Percentiles rank a stretch among this genome's conserved stretches.
phyloP scores from a whole-genome alignment of 2,329 filamentous ascomycete species.

The Botrytis aclada region DNA sequence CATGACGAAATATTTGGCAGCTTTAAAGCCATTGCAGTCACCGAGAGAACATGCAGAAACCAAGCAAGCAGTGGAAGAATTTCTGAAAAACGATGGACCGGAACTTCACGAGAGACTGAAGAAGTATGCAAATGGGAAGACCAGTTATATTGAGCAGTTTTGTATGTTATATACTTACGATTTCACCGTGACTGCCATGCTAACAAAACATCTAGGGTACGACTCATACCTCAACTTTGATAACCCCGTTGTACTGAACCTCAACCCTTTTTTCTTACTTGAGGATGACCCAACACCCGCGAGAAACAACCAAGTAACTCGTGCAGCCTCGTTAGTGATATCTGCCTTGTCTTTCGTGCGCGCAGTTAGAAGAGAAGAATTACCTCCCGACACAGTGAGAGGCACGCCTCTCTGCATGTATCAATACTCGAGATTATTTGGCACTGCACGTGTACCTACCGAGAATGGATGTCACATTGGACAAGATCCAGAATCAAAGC shows the following conservation, averaged over 20 bases:
- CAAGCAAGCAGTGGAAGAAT: conserved; percentile 74
- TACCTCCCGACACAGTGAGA: conserved; percentile 82
- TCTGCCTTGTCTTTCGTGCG: conserved; percentile 90
- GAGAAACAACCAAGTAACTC: conserved; percentile 92
- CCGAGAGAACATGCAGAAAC: conserved; percentile 81
- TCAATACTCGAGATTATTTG: conserved; percentile 92
- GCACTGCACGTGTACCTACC: conserved; percentile 89
- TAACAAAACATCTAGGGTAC: conserved; percentile 67
- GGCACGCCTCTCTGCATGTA: conserved; percentile 94
- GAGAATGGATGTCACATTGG: conserved; percentile 94
- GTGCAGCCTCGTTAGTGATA: conserved; percentile 85
- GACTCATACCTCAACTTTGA: conserved; percentile 98
- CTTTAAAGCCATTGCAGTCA: conserved; percentile 77
- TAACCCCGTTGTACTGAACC: conserved; percentile 93
- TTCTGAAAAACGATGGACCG: conserved; percentile 76
- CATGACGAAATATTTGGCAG: conserved; percentile 74
- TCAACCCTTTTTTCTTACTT: conserved; percentile 96
- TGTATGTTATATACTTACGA: conserved; percentile 57
- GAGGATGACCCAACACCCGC: conserved; percentile 97
- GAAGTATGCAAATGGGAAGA: conserved; percentile 84
- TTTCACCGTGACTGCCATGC: conserved; percentile 5
- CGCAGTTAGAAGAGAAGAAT: conserved; percentile 86
- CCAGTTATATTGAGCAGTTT: conserved; percentile 98
- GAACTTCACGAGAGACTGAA: conserved; percentile 85
- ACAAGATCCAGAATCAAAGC: conserved; percentile 88